Evolutionary conservation across 2,329 filamentous ascomycete genomes (phyloP), one percentile per base, ranked within the genome.

Genomic region (Botrytis elliptica): DNA sequence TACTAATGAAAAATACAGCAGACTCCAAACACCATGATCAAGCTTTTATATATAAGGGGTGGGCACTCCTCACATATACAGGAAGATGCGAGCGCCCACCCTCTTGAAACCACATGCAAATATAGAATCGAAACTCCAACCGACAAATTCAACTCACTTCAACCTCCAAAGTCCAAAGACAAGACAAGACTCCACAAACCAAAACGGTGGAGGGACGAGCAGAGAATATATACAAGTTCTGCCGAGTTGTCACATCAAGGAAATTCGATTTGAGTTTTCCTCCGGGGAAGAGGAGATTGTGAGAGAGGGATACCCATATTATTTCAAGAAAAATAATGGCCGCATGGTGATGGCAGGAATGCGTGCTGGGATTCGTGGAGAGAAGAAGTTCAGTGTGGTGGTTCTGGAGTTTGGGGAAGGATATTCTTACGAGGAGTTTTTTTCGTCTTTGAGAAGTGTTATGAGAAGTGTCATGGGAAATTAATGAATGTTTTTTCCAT

Each of bases 141-240:
- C n/a, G 5, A 18, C 1, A 55, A 55, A 55, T 0, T 8, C 52
- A 55, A 29, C 14, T 1, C 3, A 1, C 6, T 55, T 29, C 12
- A 7, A n/a, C n/a, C 52, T 55, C 1, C 6, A 18, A 5, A 9
- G 1, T 22, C 0, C 8, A 9, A 8, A 18, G 6, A 20, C 18
- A 6, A 18, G 8, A 4, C 14, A 55, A 29, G n/a, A 29, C 52
- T 55, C 52, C 52, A 1, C 2, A 29, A 55, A 29, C 6, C 3
- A 55, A 29, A 18, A 18, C 25, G 14, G n/a, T 0, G 12, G n/a
- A 29, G 14, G 29, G 14, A 18, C 1, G 0, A 18, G 52, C 2
- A n/a, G 18, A 29, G 1, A 18, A 8, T 16, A 8, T n/a, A 10
- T 10, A n/a, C n/a, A 29, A 55, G 2, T 0, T 29, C n/a, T 29